Base-by-base conservation (phyloP, 192 early-diverging fungal species). In the Rhizophagus clarus region DNA sequence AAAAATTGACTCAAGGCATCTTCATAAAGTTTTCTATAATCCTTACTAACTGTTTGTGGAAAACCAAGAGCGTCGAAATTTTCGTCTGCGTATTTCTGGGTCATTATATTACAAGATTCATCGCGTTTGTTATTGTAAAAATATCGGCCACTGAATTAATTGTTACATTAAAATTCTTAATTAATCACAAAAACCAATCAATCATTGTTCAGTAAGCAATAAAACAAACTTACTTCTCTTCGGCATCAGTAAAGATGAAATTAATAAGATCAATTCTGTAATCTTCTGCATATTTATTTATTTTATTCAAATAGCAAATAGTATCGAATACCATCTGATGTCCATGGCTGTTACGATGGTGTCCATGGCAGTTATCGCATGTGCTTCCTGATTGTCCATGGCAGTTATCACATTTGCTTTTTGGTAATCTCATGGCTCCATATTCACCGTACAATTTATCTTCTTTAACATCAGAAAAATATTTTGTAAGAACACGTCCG, bases 281-380 rank as follows among this genome's bases (percentile, higher is more conserved):
- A 1, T 47, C 63, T 45, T 76, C 45, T 56, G 0, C 8, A 32
- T 32, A 32, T 2, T 32, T 32, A 32, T 32, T 32, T 32, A 2
- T 32, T 32, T 56, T 26, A 56, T 83, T 83, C 45, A 83, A 60
- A 8, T 83, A 66, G 9, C 77, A 69, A 4, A 70, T 72, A 37
- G 81, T 61, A 32, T 83, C 74, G 67, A 83, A 83, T 10, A 83
- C 80, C 12, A 80, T 70, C n/a, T 83, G 67, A 68, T 83, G 80
- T 24, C 15, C 64, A 32, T 32, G 32, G 32, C 32, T 32, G 32
- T 32, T 32, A 32, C 32, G 3, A 32, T 32, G 32, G 32, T 32
- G n/a, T n/a, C n/a, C n/a, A n/a, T n/a, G 32, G 32, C 32, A 32
- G 32, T 32, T 32, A 32, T 32, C 32, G 3, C 32, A 32, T 32